Base-by-base conservation (phyloP, 768 basidiomycete genomes). In the Lentinula lateritia region DNA sequence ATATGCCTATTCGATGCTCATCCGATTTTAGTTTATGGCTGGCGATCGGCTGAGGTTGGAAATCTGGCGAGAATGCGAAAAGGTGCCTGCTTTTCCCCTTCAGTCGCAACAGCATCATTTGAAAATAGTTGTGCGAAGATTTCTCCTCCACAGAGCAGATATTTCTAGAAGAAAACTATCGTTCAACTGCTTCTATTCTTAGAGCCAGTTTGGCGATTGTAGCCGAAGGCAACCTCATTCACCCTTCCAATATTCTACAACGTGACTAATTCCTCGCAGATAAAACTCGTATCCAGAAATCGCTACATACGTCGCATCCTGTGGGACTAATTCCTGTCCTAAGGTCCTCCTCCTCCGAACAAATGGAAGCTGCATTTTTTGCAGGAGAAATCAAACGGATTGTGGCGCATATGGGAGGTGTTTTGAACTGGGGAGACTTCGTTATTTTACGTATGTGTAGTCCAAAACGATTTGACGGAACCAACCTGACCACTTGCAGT, bases 81-180 rank as follows among this genome's bases (percentile, higher is more conserved):
- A 71, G 88, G 90, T 82, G 62, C 0, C 0, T 28, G 15, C 8
- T 48, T 48, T 10, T 20, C 8, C 18, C 8, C 16, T 9, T 20
- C 8, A 20, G 20, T n/a, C 13, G 9, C 18, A 6, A 12, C 23
- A 20, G 46, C 3, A 48, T 48, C 42, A 1, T 15, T 43, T 16
- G 16, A 43, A 16, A 28, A 23, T 32, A 20, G 13, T 23, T 6
- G 23, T 61, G n/a, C 15, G 0, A 53, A 90, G 91, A 91, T 65
- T 93, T 93, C 68, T 71, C 80, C 0, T 72, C 77, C 0, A 86
- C 87, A 0, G 65, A 77, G 62, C 87, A 91, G 66, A 84, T 96
- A 46, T 81, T 89, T 45, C 75, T 95, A 6, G 92, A 95, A 69
- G 80, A 92, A 68, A 95, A 94, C 69, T 96, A 94, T 72, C 86